Conservation (phyloP, 192 early-diverging fungal species). For the Phycomyces blakesleeanus region DNA sequence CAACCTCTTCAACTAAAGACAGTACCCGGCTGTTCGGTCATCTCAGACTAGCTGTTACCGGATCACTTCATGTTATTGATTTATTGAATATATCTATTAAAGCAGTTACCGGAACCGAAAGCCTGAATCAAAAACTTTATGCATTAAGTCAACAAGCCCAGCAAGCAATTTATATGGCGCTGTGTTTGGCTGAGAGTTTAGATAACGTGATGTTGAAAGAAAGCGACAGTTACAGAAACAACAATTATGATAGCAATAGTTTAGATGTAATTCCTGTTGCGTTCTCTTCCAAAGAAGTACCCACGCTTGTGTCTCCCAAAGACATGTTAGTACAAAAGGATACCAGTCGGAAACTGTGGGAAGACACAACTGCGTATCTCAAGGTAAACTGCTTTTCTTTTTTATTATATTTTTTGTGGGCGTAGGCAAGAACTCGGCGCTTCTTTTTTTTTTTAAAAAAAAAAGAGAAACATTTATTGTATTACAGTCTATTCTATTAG, state of each 20-base stretch:
- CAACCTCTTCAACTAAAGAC: conserved; percentile 2
- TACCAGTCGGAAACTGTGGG: conserved; percentile 20
- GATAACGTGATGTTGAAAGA: conserved; percentile 12
- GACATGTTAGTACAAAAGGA: conserved; percentile 1
- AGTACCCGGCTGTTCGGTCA: conserved; percentile 21
- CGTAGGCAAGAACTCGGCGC: too few species aligned
- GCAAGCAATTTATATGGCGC: conserved; percentile 15
- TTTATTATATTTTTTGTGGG: too few species aligned
- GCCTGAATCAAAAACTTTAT: conserved; percentile 12
- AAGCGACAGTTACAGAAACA: background rate
- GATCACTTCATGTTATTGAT: conserved; percentile 19
- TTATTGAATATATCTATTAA: conserved; percentile 16
- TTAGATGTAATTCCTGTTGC: background rate
- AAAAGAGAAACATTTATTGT: background rate
- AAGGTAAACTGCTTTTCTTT: conserved; percentile 30
- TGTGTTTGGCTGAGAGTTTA: conserved; percentile 10
- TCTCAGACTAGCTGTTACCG: conserved; percentile 20
- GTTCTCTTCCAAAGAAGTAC: background rate
- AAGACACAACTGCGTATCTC: conserved; percentile 30
- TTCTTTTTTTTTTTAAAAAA: too few species aligned
- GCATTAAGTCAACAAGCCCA: conserved; percentile 15
- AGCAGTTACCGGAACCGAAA: background rate
- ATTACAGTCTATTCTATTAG: conserved; percentile 22
- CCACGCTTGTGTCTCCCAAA: background rate
- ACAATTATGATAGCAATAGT: background rate